phyloP scores from a whole-genome alignment of 305 asterid species.

The Rubia peregrina region DNA sequence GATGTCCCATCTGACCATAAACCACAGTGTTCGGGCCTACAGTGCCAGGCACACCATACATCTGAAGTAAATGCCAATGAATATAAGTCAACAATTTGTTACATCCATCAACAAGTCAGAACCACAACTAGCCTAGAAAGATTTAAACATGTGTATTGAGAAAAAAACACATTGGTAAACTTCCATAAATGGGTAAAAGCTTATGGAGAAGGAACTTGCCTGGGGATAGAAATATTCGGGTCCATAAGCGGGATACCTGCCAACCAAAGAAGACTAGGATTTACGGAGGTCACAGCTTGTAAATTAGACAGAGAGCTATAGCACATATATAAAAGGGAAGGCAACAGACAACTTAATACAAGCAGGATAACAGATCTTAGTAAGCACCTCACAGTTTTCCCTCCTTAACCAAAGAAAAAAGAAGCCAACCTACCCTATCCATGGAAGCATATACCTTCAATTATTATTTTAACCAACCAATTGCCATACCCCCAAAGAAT shows the following conservation, averaged over 20 bases:
- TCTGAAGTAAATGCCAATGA: constrained; percentile 18
- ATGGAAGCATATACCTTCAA: no score
- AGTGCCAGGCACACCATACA: constrained; percentile 26
- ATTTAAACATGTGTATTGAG: not conserved
- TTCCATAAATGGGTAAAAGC: not conserved
- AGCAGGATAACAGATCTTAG: not conserved
- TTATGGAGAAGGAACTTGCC: constrained; percentile 16
- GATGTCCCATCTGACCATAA: constrained; percentile 26
- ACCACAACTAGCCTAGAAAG: not conserved
- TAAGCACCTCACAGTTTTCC: no score
- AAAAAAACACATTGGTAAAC: not conserved
- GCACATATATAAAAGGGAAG: not conserved
- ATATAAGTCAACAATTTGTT: not conserved
- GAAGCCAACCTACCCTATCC: no score
- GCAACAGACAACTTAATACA: not conserved
- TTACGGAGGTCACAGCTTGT: constrained; percentile 8
- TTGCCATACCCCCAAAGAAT: not conserved
- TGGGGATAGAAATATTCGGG: constrained; percentile 32
- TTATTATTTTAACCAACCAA: not conserved
- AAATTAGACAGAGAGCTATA: not conserved
- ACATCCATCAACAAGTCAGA: not conserved
- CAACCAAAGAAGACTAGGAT: constrained; percentile 14
- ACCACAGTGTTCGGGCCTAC: constrained; percentile 22
- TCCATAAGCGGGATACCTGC: constrained; percentile 35
- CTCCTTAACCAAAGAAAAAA: no score